Base-by-base conservation (phyloP, 257 asterid species). In the Salvia miltiorrhiza region DNA sequence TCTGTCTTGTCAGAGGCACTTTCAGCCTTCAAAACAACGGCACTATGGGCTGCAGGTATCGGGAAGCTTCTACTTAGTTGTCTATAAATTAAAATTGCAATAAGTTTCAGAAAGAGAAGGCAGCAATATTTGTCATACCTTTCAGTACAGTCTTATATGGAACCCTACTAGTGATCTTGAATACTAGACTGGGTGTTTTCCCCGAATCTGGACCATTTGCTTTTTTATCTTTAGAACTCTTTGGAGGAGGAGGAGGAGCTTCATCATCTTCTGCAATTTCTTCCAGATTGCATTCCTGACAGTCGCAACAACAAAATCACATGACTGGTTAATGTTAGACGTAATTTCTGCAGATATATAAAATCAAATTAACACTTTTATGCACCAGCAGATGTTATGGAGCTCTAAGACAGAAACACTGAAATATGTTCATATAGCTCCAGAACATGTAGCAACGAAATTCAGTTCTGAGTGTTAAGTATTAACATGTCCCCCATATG, bases 211-310 rank as follows among this genome's bases (percentile, higher is more conserved):
- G 92, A 52, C 86, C 95, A 53, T 87, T 93, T 69, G 95, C 95
- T 67, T 93, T 93, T 81, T 90, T 93, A 76, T 88, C 96, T 87
- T 90, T 93, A 61, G 96, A 92, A 78, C 94, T 89, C 78, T 93
- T 93, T 67, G 47, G 37, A 41, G 98, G 91, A 72, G 47, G 37
- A 41, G 98, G 91, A 72, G 89, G 92, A 75, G 90, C 75, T 81
- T 87, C 99, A 19, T 93, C 98, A n/a, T 88, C 96, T 39, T 90
- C 96, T 37, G 86, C n/a, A 62, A 85, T 72, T 70, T 93, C 99
- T 77, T 93, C 97, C 75, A 93, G 85, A 77, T 87, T 87, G 81
- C 99, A 93, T 62, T 93, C 99, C 99, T 93, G 83, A 77, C 45
- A 28, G 61, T 65, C 52, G 19, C 77, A 76, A 44, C 33, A 47